Base-by-base conservation (phyloP, 176 grass and related monocot species). In the Oryza meyeriana region DNA sequence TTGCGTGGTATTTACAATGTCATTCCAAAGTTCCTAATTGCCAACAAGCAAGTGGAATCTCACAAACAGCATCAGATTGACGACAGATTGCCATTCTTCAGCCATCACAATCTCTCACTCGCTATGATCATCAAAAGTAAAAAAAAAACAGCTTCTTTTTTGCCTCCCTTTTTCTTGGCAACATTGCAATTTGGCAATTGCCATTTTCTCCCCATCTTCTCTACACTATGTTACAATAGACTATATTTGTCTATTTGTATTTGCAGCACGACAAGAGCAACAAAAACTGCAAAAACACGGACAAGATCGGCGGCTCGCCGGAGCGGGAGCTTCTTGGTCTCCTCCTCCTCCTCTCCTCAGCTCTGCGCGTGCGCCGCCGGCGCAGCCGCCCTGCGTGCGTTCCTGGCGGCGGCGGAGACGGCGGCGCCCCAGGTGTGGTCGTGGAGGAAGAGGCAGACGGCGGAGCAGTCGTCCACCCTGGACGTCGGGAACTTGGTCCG, bases 381-480 rank as follows among this genome's bases (percentile, higher is more conserved):
- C 35, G 50, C 2, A 7, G 18, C 1, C 6, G 66, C 45, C 61
- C n/a, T 59, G 55, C 20, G 55, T n/a, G 55, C 22, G 2, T 71
- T 75, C 3, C 22, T 42, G 7, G 33, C 34, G 10, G 71, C 79
- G 0, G 47, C 41, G 41, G 72, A 61, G 44, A 48, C 61, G 26
- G 39, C 48, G 7, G 33, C 8, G 18, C 62, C 47, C 45, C 75
- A 77, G 26, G 42, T 74, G 25, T 83, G 84, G 61, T 98, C 91
- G 13, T 91, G 76, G 4, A 99, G 79, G 87, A 99, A 99, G 69
- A 99, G 83, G 90, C 93, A 96, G 20, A 87, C 85, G 1, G 91
- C 97, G 69, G 97, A 88, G 91, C 97, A 99, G 77, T 99, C 97
- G 42, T 99, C 97, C 32, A 83, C 82, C 30, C 83, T 89, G 0